Conservation (phyloP, 495 filamentous ascomycete genomes). For the Halenospora varia region DNA sequence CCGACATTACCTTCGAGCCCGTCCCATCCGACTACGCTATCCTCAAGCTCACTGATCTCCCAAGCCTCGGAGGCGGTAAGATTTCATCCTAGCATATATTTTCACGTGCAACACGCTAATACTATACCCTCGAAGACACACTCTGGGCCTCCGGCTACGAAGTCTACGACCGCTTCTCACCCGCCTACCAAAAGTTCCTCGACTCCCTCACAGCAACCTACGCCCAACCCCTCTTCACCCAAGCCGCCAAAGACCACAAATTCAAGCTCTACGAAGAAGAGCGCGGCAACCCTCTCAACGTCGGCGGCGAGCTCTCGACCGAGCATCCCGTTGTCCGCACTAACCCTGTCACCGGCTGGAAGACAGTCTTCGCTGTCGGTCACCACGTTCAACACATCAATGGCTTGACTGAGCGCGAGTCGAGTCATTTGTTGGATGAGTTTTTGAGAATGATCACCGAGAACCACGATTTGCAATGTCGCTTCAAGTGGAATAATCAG, state of each 20-base stretch:
- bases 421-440: constrained; percentile 52
- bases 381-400: constrained; percentile 61
- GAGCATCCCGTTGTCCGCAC: constrained; percentile 67
- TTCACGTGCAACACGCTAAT: too few species aligned
- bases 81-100: too few species aligned
- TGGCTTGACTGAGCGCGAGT: constrained; percentile 61
- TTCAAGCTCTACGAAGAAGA: constrained; percentile 48
- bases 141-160: constrained; percentile 78
- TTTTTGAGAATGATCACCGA: constrained; percentile 58
- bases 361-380: constrained; percentile 61
- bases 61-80: constrained; percentile 59
- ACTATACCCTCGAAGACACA: constrained; percentile 32
- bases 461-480: constrained; percentile 76
- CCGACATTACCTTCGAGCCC: constrained; percentile 67
- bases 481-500: constrained; percentile 52
- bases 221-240: constrained; percentile 51
- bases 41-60: constrained; percentile 56
- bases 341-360: constrained; percentile 78
- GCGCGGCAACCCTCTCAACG: constrained; percentile 64
- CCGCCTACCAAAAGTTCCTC: constrained; percentile 59
- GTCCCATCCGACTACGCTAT: constrained; percentile 63
- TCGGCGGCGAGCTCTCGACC: constrained; percentile 51
- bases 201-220: constrained; percentile 66
- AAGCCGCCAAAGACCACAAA: constrained; percentile 46
- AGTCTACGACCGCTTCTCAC: constrained; percentile 69